A percentile compares a stretch with the other conserved stretches of the same genome.
phyloP scores from a whole-genome alignment of 352 stramenopile species.

The Globisporangium camurandrum region DNA sequence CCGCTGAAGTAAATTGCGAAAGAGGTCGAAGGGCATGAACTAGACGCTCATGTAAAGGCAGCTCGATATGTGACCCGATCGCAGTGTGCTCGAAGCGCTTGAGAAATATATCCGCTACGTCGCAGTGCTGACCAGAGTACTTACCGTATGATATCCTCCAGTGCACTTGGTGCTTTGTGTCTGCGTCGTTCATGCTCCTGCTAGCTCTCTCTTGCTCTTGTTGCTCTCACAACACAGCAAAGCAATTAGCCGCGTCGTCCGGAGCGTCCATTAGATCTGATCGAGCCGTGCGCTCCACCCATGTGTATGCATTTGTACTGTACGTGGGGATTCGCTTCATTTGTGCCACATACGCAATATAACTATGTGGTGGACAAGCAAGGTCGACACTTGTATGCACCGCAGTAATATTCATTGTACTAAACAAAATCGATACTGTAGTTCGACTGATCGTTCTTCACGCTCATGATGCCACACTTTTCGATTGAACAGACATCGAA shows the following conservation, averaged over 20 bases:
- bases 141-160: background rate
- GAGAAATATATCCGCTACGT: conserved; percentile 50
- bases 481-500: too few relatives aligned
- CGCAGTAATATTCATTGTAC: too few relatives aligned
- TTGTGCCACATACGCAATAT: conserved; percentile 24
- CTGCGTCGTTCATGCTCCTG: too few relatives aligned
- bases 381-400: too few relatives aligned
- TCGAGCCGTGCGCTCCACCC: conserved; percentile 49
- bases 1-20: conserved; percentile 44
- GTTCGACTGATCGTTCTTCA: too few relatives aligned
- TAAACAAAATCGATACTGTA: conserved; percentile 78
- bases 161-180: background rate
- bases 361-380: too few relatives aligned
- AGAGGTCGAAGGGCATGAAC: conserved; percentile 60
- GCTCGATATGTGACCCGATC: conserved; percentile 81
- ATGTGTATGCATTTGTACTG: conserved; percentile 65
- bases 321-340: conserved; percentile 71
- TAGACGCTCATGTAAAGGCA: conserved; percentile 61
- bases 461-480: too few relatives aligned
- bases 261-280: conserved; percentile 64
- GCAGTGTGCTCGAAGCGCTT: conserved; percentile 61
- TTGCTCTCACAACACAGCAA: conserved; percentile 14
- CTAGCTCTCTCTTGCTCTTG: background rate
- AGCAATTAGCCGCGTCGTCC: conserved; percentile 59
- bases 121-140: conserved; percentile 33